Evolutionary conservation across 257 asterid genomes (phyloP).

Genomic region (Fraxinus excelsior): DNA sequence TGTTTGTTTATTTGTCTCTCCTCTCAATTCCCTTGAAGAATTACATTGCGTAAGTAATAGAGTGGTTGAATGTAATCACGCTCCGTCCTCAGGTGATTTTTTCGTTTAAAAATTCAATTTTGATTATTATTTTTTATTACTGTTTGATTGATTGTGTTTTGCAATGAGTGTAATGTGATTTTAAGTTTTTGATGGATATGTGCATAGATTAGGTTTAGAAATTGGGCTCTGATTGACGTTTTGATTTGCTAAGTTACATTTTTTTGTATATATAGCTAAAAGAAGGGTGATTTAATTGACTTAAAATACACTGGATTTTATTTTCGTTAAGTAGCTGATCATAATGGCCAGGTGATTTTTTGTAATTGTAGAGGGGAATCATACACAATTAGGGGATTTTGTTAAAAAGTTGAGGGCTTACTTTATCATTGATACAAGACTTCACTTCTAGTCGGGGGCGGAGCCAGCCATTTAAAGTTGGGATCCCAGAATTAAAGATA

Average conservation of each 20-base stretch:
- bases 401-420: constrained; percentile 11
- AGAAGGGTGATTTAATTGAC: constrained; percentile 12
- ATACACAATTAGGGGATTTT: constrained; percentile 13
- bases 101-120: background rate
- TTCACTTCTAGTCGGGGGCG: background rate
- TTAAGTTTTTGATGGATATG: background rate
- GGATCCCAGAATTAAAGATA: too few species aligned
- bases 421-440: constrained; percentile 12
- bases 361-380: constrained; percentile 2
- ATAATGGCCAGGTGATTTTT: background rate
- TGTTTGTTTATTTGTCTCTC: constrained; percentile 2
- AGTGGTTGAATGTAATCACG: constrained; percentile 23
- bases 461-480: too few species aligned
- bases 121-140: background rate
- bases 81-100: constrained; percentile 24
- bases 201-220: background rate
- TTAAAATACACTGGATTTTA: constrained; percentile 1
- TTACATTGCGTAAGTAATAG: background rate
- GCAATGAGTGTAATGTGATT: background rate
- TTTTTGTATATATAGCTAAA: background rate
- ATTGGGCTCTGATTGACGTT: constrained; percentile 10
- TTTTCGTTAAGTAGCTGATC: constrained; percentile 22
- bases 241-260: constrained; percentile 5
- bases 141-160: background rate
- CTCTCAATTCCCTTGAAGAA: constrained; percentile 3